Base-by-base conservation (phyloP, 345 rosid species). In the Aquilaria sinensis region DNA sequence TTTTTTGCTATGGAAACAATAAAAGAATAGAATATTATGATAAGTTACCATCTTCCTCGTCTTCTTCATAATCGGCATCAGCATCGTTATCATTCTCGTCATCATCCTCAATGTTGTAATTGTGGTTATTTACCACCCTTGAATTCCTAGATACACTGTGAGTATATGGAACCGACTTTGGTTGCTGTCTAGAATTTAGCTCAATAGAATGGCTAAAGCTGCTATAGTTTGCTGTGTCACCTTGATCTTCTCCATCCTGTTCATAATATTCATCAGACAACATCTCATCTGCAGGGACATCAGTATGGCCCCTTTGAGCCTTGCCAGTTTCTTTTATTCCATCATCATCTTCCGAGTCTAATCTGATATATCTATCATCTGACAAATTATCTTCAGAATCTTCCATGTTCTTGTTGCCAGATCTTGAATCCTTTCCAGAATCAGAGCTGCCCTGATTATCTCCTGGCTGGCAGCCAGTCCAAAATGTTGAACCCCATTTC, bases 181-280 rank as follows among this genome's bases (percentile, higher is more conserved):
- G 63, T 60, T 81, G 79, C 6, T 79, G 74, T 72, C 86, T 76
- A 53, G 89, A 77, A 71, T 70, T 87, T 64, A 70, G 68, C 56
- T 76, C 92, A 56, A 64, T 56, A 62, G 94, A 73, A 63, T 80
- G 76, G 70, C 63, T 73, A 71, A 81, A 68, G 60, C 81, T 85
- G 76, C 80, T 77, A 60, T 80, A 83, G 52, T 74, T 88, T 74
- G 79, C 68, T 9, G 83, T 81, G 66, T 91, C 98, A 58, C 90
- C 85, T 71, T 85, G 98, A 65, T 87, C 88, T 77, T 91, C 98
- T 67, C 97, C 98, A 79, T 89, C 99, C 78, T 91, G 99, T 82
- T 95, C 99, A 63, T 95, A 95, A 75, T 95, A 95, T 73, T 95
- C 99, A 80, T 95, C 99, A 60, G 99, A 95, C 78, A 89, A 75